Evolutionary conservation across 208 protist species (phyloP).

Genomic region (Sergeia podlipaevii): DNA sequence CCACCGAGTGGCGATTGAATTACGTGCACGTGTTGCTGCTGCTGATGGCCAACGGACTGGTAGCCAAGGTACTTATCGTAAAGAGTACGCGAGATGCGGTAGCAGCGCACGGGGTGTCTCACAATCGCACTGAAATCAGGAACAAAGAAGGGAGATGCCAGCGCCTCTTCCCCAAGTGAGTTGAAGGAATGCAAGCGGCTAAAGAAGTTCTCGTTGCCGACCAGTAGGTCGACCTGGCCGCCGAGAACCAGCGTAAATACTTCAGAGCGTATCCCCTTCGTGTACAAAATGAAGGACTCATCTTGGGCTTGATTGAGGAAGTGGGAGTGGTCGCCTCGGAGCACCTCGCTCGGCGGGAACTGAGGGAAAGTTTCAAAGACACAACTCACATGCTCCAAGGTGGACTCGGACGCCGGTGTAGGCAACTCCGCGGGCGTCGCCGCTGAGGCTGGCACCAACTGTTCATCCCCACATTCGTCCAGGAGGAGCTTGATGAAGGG

Average conservation of each 20-base stretch:
- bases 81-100: slow-evolving; percentile 40
- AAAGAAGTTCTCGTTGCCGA: slow-evolving; percentile 52
- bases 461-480: slow-evolving; percentile 64
- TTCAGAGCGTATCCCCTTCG: slow-evolving; percentile 37
- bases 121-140: slow-evolving; percentile 82
- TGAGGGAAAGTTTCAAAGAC: neutral
- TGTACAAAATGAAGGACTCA: slow-evolving; percentile 62
- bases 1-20: neutral
- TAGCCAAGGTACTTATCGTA: slow-evolving; percentile 65
- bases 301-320: slow-evolving; percentile 37
- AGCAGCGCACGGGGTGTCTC: slow-evolving; percentile 52
- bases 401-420: neutral
- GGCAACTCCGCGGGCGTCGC: neutral
- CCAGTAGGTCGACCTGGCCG: slow-evolving; percentile 62
- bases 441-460: slow-evolving; percentile 34
- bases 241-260: slow-evolving; percentile 72
- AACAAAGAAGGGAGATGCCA: slow-evolving; percentile 52
- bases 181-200: slow-evolving; percentile 57
- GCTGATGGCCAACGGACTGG: slow-evolving; percentile 12
- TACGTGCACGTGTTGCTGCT: slow-evolving; percentile 17
- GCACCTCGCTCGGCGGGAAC: no score
- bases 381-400: neutral
- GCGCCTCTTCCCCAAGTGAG: slow-evolving; percentile 68
- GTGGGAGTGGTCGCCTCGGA: slow-evolving; percentile 19
- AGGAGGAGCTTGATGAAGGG: slow-evolving; percentile 80